Base-by-base conservation (phyloP, 257 asterid species). In the Marsdenia floribunda region DNA sequence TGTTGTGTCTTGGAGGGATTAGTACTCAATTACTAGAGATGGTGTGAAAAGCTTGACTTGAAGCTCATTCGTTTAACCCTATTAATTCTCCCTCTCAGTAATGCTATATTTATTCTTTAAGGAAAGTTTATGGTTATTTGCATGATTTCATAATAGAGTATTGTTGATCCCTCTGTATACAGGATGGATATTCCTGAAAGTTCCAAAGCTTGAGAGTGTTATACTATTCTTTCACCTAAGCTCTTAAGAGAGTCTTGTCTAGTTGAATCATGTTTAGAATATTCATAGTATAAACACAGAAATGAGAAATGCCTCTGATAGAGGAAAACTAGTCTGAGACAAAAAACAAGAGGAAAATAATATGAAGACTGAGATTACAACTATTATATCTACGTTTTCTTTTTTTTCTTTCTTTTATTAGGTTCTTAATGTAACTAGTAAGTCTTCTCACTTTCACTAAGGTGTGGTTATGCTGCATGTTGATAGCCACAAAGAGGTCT, bases 11-110 rank as follows among this genome's bases (percentile, higher is more conserved):
- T 35, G 22, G 29, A 55, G 29, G 29, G 29, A 29, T 57, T 58
- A 68, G 33, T 3, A 6, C 22, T 8, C 47, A 44, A 37, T 50
- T 33, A 10, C n/a, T 54, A 38, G 76, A 72, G 72, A 13, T 57
- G 71, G 64, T 76, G 80, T 26, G 68, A 61, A 73, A 79, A 80
- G 80, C 83, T 85, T 81, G 86, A 78, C 81, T 74, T 71, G 73
- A 80, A 61, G 72, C 78, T 55, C 4, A 52, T 1, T 16, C 5
- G 19, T n/a, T 52, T 52, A 14, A 0, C 0, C 58, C 22, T 52
- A 2, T 15, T 52, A 52, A 52, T 52, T 16, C 44, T 3, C 18
- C 58, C 58, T 1, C 18, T 16, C 6, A 52, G 59, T 53, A 6
- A 4, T 15, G 21, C 21, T 4, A 3, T 5, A 53, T 53, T 53